phyloP scores from a whole-genome alignment of 192 early-diverging fungal species.

The Pilaira anomala region DNA sequence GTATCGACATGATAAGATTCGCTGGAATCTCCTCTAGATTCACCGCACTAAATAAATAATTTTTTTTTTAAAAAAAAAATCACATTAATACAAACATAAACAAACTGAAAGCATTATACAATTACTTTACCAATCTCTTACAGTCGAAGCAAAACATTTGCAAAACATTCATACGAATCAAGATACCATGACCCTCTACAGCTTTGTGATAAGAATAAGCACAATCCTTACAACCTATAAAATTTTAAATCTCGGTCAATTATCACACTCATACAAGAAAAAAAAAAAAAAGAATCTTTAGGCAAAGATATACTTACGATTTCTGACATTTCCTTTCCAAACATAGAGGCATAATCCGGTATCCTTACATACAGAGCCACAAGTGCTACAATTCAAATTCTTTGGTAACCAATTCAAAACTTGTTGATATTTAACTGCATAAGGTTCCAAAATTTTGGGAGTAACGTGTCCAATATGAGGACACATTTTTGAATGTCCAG shows the following conservation, averaged over 20 bases:
- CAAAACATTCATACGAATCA: constrained; percentile 27
- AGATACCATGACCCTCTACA: constrained; percentile 26
- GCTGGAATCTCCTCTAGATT: constrained; percentile 29
- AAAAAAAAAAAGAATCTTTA: too few species aligned
- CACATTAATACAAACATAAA: background rate
- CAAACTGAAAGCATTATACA: background rate
- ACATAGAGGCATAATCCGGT: constrained; percentile 30
- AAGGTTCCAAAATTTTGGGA: constrained; percentile 15
- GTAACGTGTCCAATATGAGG: constrained; percentile 27
- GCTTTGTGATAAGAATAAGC: constrained; percentile 30
- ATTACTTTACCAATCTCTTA: constrained; percentile 24
- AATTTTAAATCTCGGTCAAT: too few species aligned
- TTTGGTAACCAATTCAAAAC: constrained; percentile 28
- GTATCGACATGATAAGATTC: constrained; percentile 29
- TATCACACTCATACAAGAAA: background rate
- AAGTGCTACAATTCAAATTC: constrained; percentile 27
- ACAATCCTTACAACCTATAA: constrained; percentile 34
- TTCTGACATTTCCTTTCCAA: constrained; percentile 31
- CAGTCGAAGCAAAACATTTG: constrained; percentile 36
- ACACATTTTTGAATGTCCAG: constrained; percentile 26
- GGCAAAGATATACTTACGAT: too few species aligned
- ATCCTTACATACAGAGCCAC: constrained; percentile 15
- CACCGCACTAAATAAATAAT: constrained; percentile 23
- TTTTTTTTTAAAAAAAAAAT: background rate
- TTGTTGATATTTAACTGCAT: constrained; percentile 19